Evolutionary conservation across 805 yeast genomes (phyloP), one percentile per base, ranked within the genome.

Genomic region (Saturnispora galanensis): DNA sequence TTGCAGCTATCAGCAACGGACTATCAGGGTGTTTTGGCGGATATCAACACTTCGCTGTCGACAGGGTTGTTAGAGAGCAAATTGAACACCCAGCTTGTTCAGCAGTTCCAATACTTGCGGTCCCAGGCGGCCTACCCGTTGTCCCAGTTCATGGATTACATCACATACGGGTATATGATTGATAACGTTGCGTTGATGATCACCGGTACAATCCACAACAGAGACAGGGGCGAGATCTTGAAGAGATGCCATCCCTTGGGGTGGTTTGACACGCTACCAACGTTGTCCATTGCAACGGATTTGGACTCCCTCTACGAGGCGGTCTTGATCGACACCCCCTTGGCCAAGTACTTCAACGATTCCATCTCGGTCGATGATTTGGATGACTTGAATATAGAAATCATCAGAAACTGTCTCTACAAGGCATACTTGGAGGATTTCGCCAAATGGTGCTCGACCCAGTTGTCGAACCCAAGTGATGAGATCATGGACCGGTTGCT

Each of bases 191-290:
- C 93, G 18, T 71, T 93, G 58, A 84, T 93, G 83, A 90, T 93
- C 58, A 89, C 97, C 1, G 99, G 99, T 17, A 88, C 98, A 0
- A 76, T 93, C 49, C 98, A 93, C 61, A 95, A 89, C 58, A 76
- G 97, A 57, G 96, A 94, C 64, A 79, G 85, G 58, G 66, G 78
- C 35, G 98, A 93, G 58, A 82, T 94, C 42, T 73, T 93, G 57
- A 79, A 79, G 47, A 80, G 96, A 60, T 88, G 96, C 62, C 95
- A 93, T 62, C 98, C 98, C 0, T 71, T 93, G 55, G 99, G 99
- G 38, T 89, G 97, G 96, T 93, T 93, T 58, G 98, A 93, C 55
- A 90, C 97, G 7, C 76, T 93, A 54, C 98, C 98, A 31, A 90
- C 97, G 0, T 72, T 93, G 47, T 77, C 93, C 12, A 93, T 90